Conservation (phyloP, 139 green algal genomes). For the Nannochloris sp. region DNA sequence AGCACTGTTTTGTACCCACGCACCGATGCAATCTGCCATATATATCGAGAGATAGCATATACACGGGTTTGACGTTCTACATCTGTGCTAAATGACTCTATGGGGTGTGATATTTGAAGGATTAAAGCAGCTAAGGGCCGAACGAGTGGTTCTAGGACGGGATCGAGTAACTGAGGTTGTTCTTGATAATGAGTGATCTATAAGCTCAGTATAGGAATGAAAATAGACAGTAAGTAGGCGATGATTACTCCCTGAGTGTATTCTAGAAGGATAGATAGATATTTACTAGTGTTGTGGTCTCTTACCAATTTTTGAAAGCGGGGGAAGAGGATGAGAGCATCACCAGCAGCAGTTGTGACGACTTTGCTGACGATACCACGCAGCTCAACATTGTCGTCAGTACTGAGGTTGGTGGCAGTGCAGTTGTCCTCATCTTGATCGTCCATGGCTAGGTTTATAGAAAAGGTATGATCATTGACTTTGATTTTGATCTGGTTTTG, state of each 20-base stretch:
- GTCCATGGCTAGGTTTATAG: neutral
- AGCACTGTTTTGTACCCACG: constrained; percentile 83
- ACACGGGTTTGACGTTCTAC: constrained; percentile 12
- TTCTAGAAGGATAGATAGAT: neutral
- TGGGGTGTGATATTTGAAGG: constrained; percentile 27
- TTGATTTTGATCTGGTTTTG: no score
- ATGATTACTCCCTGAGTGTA: neutral
- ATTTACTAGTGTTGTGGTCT: neutral
- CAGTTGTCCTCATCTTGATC: neutral
- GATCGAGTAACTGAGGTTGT: constrained; percentile 89
- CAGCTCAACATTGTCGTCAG: constrained; percentile 28
- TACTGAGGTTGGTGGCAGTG: neutral
- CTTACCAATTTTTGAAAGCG: constrained; percentile 53
- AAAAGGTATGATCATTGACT: no score
- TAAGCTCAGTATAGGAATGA: neutral
- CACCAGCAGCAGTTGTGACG: constrained; percentile 10
- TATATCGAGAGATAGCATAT: constrained; percentile 23
- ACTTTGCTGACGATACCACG: constrained; percentile 28
- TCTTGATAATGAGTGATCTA: constrained; percentile 93
- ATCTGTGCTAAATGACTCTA: neutral
- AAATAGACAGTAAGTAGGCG: neutral
- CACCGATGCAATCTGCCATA: constrained; percentile 72
- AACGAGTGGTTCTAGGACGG: constrained; percentile 73
- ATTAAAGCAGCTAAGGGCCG: constrained; percentile 47
- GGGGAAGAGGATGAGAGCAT: constrained; percentile 15